phyloP scores from a whole-genome alignment of 768 basidiomycete species.

The Hebeloma cylindrosporum region DNA sequence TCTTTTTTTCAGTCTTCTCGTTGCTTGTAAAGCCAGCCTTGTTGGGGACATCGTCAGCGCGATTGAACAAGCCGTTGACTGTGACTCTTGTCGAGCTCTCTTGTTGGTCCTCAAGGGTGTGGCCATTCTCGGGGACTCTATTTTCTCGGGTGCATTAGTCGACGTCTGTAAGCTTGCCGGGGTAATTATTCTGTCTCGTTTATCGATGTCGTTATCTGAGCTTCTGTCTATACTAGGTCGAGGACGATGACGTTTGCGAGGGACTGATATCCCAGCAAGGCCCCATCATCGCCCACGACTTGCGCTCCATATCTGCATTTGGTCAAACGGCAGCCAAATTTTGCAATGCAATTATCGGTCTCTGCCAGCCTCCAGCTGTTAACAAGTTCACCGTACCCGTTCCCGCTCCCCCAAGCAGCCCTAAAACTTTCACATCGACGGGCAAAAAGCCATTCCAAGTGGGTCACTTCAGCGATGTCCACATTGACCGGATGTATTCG shows the following conservation, averaged over 20 bases:
- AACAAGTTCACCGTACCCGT: constrained; percentile 45
- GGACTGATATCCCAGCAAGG: constrained; percentile 51
- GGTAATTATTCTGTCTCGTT: constrained; percentile 24
- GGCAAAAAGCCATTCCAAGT: constrained; percentile 52
- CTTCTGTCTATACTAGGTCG: constrained; percentile 32
- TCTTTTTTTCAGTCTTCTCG: constrained; percentile 18
- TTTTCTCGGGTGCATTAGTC: constrained; percentile 43
- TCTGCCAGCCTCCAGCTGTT: constrained; percentile 51
- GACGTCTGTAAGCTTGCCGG: constrained; percentile 44
- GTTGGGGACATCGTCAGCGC: constrained; percentile 43
- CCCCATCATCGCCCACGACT: constrained; percentile 56
- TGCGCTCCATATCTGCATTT: constrained; percentile 47
- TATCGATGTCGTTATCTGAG: neutral
- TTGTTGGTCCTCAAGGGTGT: constrained; percentile 46
- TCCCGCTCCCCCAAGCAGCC: constrained; percentile 38
- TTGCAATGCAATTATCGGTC: constrained; percentile 53
- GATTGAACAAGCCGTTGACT: constrained; percentile 46
- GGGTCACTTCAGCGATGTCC: constrained; percentile 62
- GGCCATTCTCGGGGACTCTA: constrained; percentile 47
- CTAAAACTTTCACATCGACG: constrained; percentile 33
- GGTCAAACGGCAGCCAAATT: constrained; percentile 53
- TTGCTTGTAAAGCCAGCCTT: constrained; percentile 28
- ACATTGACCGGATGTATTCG: constrained; percentile 56
- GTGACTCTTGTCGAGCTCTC: constrained; percentile 51
- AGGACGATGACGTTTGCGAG: constrained; percentile 58